Base-by-base conservation (phyloP, 1,284 basidiomycete species). In the Irpex sp. region DNA sequence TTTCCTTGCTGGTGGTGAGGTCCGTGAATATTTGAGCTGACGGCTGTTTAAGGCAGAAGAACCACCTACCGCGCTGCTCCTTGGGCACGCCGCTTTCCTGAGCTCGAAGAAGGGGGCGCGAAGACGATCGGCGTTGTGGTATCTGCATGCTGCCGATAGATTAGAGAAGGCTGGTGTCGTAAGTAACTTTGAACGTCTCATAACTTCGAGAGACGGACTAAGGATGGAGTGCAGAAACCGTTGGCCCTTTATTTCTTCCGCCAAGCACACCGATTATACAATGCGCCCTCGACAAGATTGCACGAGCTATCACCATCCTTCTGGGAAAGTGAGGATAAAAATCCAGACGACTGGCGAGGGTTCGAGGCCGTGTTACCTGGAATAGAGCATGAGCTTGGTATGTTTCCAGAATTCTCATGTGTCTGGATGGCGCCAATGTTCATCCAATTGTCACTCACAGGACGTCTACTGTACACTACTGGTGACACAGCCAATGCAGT, bases 151-250 rank as follows among this genome's bases (percentile, higher is more conserved):
- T 48, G 91, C 90, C 0, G 86, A 83, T 61, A 77, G 84, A 63
- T 74, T 93, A 45, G 91, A 93, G 71, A 92, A 90, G 74, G 87
- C 84, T 66, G 90, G 90, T 28, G 86, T 91, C 65, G 90, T 93
- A 66, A 67, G 88, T 79, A 16, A 56, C 18, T 33, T 18, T 10
- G 48, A 4, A 1, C 1, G 1, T 54, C 28, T 36, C 28, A 12
- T 28, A 1, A 54, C n/a, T 56, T 35, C 10, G 54, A 14, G 23
- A 61, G 14, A 57, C 36, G 55, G 63, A 39, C 62, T 36, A 18
- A 57, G 48, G 51, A 55, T 12, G 36, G 12, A 36, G 21, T 12
- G 35, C 67, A 92, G 90, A 93, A 90, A 88, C 86, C 89, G 2
- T 71, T 93, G 57, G 91, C 91, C 1, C 87, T 90, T 80, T 83